phyloP scores from a whole-genome alignment of 257 asterid genomes.

The Penstemon barbatus region DNA sequence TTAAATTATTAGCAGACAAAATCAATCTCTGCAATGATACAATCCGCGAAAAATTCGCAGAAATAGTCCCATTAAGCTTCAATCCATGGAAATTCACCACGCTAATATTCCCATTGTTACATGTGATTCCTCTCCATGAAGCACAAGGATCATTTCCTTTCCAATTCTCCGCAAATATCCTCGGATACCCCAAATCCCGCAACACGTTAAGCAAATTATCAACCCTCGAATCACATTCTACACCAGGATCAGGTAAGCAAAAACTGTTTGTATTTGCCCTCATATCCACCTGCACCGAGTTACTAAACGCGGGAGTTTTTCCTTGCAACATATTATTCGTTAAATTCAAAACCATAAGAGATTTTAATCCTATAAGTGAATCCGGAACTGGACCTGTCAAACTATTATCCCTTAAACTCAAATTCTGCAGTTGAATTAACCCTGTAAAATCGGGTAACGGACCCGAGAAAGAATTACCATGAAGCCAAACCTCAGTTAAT shows the following conservation, averaged over 20 bases:
- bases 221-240: slow-evolving; percentile 55
- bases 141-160: slow-evolving; percentile 62
- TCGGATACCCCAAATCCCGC: slow-evolving; percentile 51
- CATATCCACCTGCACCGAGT: slow-evolving; percentile 44
- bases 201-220: slow-evolving; percentile 54
- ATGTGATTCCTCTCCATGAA: slow-evolving; percentile 60
- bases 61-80: slow-evolving; percentile 60
- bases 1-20: slow-evolving; percentile 52
- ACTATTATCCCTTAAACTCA: slow-evolving; percentile 45
- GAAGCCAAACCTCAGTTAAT: slow-evolving; percentile 41
- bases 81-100: slow-evolving; percentile 55
- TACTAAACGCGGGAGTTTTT: slow-evolving; percentile 48
- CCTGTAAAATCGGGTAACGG: slow-evolving; percentile 43
- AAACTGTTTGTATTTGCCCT: slow-evolving; percentile 46
- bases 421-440: slow-evolving; percentile 33
- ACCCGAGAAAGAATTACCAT: slow-evolving; percentile 39
- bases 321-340: slow-evolving; percentile 52
- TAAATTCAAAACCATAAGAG: slow-evolving; percentile 38
- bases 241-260: slow-evolving; percentile 55
- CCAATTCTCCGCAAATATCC: slow-evolving; percentile 59
- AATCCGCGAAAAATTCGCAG: slow-evolving; percentile 50
- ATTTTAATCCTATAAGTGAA: slow-evolving; percentile 30
- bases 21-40: slow-evolving; percentile 50
- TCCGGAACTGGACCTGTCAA: slow-evolving; percentile 45
- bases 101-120: slow-evolving; percentile 44